Conservation (phyloP, 1,284 basidiomycete genomes). For the Neotropicomus parvogracilis region DNA sequence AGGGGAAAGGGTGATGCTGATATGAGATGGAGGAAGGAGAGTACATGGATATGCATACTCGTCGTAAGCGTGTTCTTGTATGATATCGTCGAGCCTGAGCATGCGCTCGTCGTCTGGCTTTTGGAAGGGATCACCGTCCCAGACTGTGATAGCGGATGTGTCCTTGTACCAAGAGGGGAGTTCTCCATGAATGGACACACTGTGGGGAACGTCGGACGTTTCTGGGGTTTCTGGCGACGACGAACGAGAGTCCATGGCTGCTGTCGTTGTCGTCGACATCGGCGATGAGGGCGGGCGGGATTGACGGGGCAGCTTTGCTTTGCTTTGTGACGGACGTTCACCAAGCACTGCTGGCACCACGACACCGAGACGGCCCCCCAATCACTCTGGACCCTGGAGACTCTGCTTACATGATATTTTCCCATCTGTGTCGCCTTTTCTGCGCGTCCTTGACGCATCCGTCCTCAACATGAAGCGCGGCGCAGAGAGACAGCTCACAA, state of each 20-base stretch:
- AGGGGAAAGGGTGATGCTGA: neutral
- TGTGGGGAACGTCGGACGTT: conserved; percentile 49
- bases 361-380: conserved; percentile 11
- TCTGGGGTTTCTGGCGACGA: conserved; percentile 68
- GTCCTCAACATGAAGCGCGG: conserved; percentile 60
- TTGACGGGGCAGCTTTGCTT: too few species aligned
- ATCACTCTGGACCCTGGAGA: conserved; percentile 19
- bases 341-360: neutral
- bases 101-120: conserved; percentile 51
- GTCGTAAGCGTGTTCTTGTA: conserved; percentile 67
- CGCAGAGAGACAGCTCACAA: conserved; percentile 70
- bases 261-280: conserved; percentile 56
- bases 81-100: conserved; percentile 65
- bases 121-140: conserved; percentile 32
- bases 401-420: conserved; percentile 24
- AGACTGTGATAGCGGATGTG: conserved; percentile 34
- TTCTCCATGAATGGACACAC: conserved; percentile 50
- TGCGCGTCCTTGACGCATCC: conserved; percentile 1
- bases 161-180: conserved; percentile 54
- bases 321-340: conserved; percentile 4
- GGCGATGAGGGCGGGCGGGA: conserved; percentile 1
- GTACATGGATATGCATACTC: conserved; percentile 45
- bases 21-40: neutral
- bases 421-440: conserved; percentile 5
- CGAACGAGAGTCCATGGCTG: conserved; percentile 61